Evolutionary conservation across 106 monocot genomes (phyloP), one percentile per base, ranked within the genome.

Genomic region (Dendrobium officinale): DNA sequence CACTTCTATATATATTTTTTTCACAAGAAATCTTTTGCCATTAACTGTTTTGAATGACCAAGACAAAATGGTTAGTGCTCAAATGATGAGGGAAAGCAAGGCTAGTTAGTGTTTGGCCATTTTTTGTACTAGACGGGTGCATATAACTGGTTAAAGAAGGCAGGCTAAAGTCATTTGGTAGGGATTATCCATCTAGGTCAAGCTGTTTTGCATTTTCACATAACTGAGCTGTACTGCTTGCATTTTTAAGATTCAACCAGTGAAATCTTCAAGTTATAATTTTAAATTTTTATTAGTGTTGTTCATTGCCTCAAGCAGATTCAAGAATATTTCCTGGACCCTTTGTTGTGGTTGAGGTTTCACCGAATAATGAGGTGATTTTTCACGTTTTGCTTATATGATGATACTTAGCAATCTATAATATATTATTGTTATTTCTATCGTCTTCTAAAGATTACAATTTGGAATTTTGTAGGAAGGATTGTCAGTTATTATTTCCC

Each of bases 261-360:
- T n/a, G n/a, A n/a, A n/a, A n/a, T n/a, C n/a, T n/a, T n/a, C n/a
- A n/a, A n/a, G n/a, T n/a, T n/a, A 42, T 44, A 4, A 74, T 42
- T 42, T 74, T 9, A 51, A 45, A 5, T 74, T 74, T 72, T 74
- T 18, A 74, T 42, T 74, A 10, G 41, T 43, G 0, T 41, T 72
- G 2, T 81, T 20, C 27, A 41, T 26, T 82, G 45, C 55, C 18
- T 83, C 81, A 6, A 85, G 47, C 88, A 96, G 93, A 91, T 89
- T 86, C 89, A 58, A 89, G 86, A 81, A 84, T 79, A 47, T 93
- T 89, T 27, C 91, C 92, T 72, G 95, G 95, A 22, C 91, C 95
- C 81, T 93, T 86, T 84, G 22, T 93, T 82, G 93, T 88, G 42
- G 72, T 83, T 74, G 88, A 96, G 82, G 89, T 93, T 67, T 82